Evolutionary conservation across 2,329 filamentous ascomycete genomes (phyloP).

Genomic region (Botryotinia narcissicola): DNA sequence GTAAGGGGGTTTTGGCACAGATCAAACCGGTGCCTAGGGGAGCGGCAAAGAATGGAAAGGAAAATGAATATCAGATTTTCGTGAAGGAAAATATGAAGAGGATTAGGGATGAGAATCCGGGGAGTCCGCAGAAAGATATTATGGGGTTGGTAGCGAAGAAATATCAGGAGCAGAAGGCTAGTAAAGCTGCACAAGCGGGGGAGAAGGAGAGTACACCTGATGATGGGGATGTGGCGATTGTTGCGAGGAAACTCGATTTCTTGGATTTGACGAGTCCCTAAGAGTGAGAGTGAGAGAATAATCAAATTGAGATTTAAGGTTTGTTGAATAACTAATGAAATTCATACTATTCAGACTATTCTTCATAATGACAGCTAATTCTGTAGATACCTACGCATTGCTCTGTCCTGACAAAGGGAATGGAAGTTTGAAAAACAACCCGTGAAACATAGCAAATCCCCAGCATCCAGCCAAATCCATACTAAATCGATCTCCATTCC

Average conservation of each 20-base stretch:
- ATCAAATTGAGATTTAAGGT: background rate
- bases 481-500: background rate
- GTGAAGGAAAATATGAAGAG: constrained; percentile 67
- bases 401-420: background rate
- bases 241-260: constrained; percentile 37
- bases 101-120: constrained; percentile 53
- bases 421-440: constrained; percentile 4
- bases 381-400: background rate
- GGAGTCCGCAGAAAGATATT: constrained; percentile 61
- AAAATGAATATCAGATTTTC: constrained; percentile 54
- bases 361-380: background rate
- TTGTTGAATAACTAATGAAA: background rate
- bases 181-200: constrained; percentile 23
- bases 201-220: constrained; percentile 22
- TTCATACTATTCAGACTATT: background rate
- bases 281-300: background rate
- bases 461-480: background rate
- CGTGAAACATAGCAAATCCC: background rate
- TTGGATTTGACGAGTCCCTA: constrained; percentile 36
- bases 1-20: constrained; percentile 69
- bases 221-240: constrained; percentile 25
- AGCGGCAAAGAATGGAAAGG: constrained; percentile 25
- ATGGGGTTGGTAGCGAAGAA: constrained; percentile 65
- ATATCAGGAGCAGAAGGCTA: constrained; percentile 54
- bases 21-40: constrained; percentile 71